These are phyloP conservation scores for Garcia nutans DNA, from an alignment of 345 rosid species.

Conservation along the genomic window DNA sequence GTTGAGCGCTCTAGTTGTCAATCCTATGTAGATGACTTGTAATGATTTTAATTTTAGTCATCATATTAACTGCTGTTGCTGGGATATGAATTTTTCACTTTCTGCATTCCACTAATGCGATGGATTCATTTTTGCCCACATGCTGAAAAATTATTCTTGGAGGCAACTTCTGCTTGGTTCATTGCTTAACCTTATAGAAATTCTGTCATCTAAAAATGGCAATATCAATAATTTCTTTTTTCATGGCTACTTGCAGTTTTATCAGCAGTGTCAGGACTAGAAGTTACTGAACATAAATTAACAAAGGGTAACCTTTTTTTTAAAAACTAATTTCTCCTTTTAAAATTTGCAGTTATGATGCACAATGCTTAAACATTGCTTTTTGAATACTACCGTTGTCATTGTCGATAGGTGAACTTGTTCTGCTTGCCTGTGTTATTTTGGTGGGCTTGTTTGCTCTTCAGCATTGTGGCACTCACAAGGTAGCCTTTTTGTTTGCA, in stretches of 20 bases:
- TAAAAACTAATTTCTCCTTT: neutral
- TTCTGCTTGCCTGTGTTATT: slow-evolving; percentile 75
- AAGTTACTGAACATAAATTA: slow-evolving; percentile 48
- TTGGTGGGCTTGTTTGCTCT: slow-evolving; percentile 93
- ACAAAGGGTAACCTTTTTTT: slow-evolving; percentile 47
- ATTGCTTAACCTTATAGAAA: neutral
- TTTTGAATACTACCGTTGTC: slow-evolving; percentile 14
- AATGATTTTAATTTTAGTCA: slow-evolving; percentile 1
- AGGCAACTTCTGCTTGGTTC: neutral
- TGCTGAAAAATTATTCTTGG: slow-evolving; percentile 2
- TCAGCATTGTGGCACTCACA: slow-evolving; percentile 87
- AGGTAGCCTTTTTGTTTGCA: slow-evolving; percentile 87
- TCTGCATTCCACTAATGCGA: neutral
- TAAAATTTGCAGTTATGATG: slow-evolving; percentile 5
- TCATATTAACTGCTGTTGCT: neutral
- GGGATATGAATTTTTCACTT: slow-evolving; percentile 3
- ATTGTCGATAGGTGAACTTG: slow-evolving; percentile 49
- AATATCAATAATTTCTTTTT: neutral
- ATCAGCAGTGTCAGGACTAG: slow-evolving; percentile 76
- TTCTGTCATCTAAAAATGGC: slow-evolving; percentile 3
- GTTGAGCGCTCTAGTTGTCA: neutral
- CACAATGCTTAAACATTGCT: slow-evolving; percentile 3
- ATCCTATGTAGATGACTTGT: neutral
- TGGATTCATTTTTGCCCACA: neutral
- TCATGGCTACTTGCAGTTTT: slow-evolving; percentile 58